A percentile compares a stretch with the other conserved stretches of the same genome.
These are phyloP conservation scores for Sarcomyxa edulis DNA, from an alignment of 768 basidiomycete species.

Conservation along the genomic window DNA sequence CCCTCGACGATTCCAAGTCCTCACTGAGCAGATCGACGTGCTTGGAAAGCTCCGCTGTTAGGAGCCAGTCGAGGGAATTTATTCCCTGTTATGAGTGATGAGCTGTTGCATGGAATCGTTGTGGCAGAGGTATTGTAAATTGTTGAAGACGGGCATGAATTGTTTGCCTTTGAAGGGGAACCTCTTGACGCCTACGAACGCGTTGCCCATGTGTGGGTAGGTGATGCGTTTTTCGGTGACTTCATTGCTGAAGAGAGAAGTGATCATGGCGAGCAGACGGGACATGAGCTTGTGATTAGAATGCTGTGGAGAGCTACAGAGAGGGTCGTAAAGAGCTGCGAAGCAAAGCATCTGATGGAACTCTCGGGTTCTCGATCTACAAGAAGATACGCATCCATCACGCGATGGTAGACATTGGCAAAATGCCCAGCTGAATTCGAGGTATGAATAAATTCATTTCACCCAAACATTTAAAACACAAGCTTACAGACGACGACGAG, in stretches of 20 bases:
- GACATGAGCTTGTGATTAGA: constrained; percentile 67
- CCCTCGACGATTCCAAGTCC: constrained; percentile 41
- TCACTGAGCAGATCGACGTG: constrained; percentile 66
- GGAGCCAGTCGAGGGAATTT: constrained; percentile 82
- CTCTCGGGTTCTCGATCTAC: constrained; percentile 93
- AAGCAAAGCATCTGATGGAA: constrained; percentile 88
- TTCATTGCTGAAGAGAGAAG: constrained; percentile 90
- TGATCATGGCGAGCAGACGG: constrained; percentile 77
- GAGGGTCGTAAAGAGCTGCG: constrained; percentile 91
- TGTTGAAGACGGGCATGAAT: constrained; percentile 92
- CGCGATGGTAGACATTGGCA: constrained; percentile 75
- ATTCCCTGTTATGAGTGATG: constrained; percentile 63
- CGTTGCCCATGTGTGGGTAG: constrained; percentile 25
- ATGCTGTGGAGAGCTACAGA: constrained; percentile 79
- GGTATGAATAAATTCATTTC: too few species aligned
- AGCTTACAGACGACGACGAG: constrained; percentile 71
- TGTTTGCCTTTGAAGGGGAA: constrained; percentile 91
- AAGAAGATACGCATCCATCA: constrained; percentile 89
- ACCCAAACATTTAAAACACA: too few species aligned
- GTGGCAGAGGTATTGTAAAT: constrained; percentile 81
- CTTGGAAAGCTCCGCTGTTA: constrained; percentile 86
- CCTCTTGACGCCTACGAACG: constrained; percentile 68
- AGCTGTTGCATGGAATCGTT: constrained; percentile 75
- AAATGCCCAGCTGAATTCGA: constrained; percentile 86
- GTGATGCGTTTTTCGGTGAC: constrained; percentile 68